These are phyloP conservation scores for Brassica rapa DNA, from an alignment of 345 rosid species.

Conservation along the genomic window DNA sequence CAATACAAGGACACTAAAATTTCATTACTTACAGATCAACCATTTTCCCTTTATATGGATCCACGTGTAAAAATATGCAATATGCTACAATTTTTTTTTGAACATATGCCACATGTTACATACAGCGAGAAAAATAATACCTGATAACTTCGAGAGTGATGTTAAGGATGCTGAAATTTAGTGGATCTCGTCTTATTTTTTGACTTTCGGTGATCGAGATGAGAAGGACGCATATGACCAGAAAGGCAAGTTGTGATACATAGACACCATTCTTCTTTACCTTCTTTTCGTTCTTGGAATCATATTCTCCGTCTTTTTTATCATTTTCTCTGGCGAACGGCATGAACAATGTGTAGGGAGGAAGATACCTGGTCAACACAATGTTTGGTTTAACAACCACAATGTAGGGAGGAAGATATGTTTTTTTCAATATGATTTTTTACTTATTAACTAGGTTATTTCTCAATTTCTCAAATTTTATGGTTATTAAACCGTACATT, in stretches of 20 bases:
- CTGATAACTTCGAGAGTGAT: constrained; percentile 63
- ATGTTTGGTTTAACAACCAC: not conserved
- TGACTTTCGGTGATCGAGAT: constrained; percentile 55
- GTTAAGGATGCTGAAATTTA: constrained; percentile 60
- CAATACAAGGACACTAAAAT: not conserved
- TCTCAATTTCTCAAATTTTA: not conserved
- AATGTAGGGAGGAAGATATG: no score
- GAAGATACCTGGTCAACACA: constrained; percentile 7
- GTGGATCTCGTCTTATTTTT: constrained; percentile 52
- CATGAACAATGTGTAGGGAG: not conserved
- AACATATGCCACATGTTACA: not conserved
- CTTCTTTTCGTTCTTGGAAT: not conserved
- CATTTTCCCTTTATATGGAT: not conserved
- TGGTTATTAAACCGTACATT: not conserved
- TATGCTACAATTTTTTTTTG: not conserved
- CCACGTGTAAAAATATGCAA: not conserved
- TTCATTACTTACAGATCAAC: not conserved
- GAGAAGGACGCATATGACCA: constrained; percentile 50
- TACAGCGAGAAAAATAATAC: constrained; percentile 19
- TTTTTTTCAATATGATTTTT: no score
- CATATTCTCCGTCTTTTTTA: not conserved
- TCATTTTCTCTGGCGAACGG: constrained; percentile 5
- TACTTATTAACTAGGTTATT: not conserved
- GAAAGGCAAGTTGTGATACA: constrained; percentile 49
- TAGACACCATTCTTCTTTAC: constrained; percentile 7